Base-by-base conservation (phyloP, 2,329 filamentous ascomycete genomes). In the Colletotrichum brevisporum region DNA sequence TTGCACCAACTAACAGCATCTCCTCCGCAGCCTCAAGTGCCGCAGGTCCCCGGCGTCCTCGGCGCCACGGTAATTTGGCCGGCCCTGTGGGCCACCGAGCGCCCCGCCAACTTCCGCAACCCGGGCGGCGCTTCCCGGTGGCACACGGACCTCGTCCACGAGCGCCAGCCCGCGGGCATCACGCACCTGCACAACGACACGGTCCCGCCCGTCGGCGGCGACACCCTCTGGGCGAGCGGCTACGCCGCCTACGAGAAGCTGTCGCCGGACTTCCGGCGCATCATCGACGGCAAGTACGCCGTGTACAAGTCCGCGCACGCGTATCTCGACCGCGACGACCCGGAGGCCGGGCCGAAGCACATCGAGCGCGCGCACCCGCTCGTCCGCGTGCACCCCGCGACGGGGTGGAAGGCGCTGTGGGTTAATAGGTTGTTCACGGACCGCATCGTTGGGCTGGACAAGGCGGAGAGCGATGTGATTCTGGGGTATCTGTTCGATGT, bases 221-320 rank as follows among this genome's bases (percentile, higher is more conserved):
- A 94, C 76, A 93, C 91, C 0, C 85, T 93, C 0, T 94, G 91
- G 91, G 89, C 91, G 0, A 89, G 86, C 67, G 90, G 91, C 1
- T 93, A 93, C 75, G 82, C 88, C 0, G 91, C 91, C 0, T 94
- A 94, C 73, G 90, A 92, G 78, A 93, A 93, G 79, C 84, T 93
- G 0, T 91, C 89, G 1, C 91, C 91, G 0, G 86, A 82, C 2
- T 93, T 94, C 80, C 89, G 91, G 48, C 87, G 87, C 76, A 88
- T 93, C 60, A 91, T 93, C 69, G 91, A 93, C 73, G 91, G 91
- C 6, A 86, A 84, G 67, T 78, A 85, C 5, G 91, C 90, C 21
- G 86, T 93, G 2, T 93, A 92, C 74, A 80, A 83, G 8, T 91
- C 89, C 5, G 89, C 91, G 0, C 91, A 93, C 74, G 79, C 85